These are phyloP conservation scores for Dipodascus albidus DNA, from an alignment of 805 yeast genomes.

Conservation along the genomic window DNA sequence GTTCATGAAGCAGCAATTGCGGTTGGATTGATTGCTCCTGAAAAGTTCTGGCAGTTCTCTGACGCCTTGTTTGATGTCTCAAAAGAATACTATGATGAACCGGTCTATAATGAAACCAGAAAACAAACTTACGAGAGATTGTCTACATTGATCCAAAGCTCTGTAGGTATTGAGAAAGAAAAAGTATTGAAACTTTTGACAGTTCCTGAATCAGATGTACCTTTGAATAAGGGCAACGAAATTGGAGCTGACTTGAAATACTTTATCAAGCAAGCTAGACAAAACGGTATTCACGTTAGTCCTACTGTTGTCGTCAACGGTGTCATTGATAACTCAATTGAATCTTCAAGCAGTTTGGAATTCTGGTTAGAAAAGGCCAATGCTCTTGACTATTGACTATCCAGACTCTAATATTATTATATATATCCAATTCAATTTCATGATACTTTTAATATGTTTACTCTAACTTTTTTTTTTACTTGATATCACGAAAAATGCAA, in stretches of 20 bases:
- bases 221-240: constrained; percentile 45
- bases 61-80: constrained; percentile 44
- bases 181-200: constrained; percentile 26
- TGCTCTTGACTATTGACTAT: neutral
- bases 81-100: constrained; percentile 48
- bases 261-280: constrained; percentile 61
- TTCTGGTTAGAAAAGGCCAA: constrained; percentile 27
- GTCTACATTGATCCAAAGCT: constrained; percentile 35
- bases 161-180: constrained; percentile 30
- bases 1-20: constrained; percentile 65
- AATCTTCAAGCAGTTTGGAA: constrained; percentile 46
- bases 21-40: constrained; percentile 44
- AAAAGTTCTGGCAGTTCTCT: constrained; percentile 46
- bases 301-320: constrained; percentile 73
- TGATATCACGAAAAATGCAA: neutral
- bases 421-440: too few relatives aligned
- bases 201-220: constrained; percentile 25
- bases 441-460: too few relatives aligned
- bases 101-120: constrained; percentile 41
- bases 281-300: constrained; percentile 72
- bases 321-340: constrained; percentile 42
- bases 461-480: too few relatives aligned
- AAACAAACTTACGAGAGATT: constrained; percentile 43
- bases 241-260: constrained; percentile 57
- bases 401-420: neutral